These are phyloP conservation scores for Elaeis guineensis DNA, from an alignment of 176 grass and related monocot genomes.

Conservation along the genomic window DNA sequence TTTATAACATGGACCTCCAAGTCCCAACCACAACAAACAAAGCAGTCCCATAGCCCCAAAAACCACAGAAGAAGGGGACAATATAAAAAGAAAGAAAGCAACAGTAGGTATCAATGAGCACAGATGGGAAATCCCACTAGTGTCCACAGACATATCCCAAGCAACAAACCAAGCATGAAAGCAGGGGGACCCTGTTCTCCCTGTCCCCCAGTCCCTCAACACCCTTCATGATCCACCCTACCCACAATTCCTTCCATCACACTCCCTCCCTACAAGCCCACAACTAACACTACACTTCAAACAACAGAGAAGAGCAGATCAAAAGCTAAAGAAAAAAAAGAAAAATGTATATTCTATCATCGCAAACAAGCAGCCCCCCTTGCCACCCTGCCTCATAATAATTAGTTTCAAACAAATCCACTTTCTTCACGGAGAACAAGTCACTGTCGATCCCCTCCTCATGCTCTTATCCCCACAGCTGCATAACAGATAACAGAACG, in stretches of 20 bases:
- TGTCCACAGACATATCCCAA: neutral
- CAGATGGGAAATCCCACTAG: neutral
- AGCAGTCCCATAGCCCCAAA: too few relatives aligned
- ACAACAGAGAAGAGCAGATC: neutral
- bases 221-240: constrained; percentile 1
- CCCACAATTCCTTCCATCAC: neutral
- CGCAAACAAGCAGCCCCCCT: neutral
- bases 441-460: neutral
- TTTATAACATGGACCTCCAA: too few relatives aligned
- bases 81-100: too few relatives aligned
- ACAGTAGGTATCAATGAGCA: too few relatives aligned
- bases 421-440: neutral
- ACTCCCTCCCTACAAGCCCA: neutral
- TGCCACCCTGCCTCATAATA: neutral
- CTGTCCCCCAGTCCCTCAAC: constrained; percentile 9
- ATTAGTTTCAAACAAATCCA: constrained; percentile 1
- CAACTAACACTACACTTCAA: neutral
- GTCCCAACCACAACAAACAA: too few relatives aligned
- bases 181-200: neutral
- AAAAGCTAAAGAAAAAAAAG: neutral
- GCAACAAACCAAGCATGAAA: neutral
- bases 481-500: constrained; percentile 4
- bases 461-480: constrained; percentile 8
- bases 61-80: too few relatives aligned
- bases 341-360: constrained; percentile 11